A percentile compares a stretch with the other conserved stretches of the same genome.
Evolutionary conservation across 1,139 yeast species (phyloP).

Genomic region (Saccharomyces hybrid): DNA sequence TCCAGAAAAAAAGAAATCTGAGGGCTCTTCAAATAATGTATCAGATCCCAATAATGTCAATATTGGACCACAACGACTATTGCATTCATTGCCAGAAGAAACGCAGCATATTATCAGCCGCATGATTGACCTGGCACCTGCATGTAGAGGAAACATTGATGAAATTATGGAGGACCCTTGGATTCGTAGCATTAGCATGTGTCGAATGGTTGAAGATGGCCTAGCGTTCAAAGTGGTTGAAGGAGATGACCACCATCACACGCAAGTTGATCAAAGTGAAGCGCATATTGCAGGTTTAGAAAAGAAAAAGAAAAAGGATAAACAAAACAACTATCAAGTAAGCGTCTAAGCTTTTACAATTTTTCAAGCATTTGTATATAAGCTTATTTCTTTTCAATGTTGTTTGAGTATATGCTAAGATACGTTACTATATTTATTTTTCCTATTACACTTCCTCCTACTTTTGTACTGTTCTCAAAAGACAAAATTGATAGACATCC

Average conservation of each 20-base stretch:
- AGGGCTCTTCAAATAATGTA: conserved; percentile 12
- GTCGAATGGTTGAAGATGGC: conserved; percentile 49
- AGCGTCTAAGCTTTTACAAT: neutral
- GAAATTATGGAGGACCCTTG: conserved; percentile 77
- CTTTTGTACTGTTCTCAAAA: neutral
- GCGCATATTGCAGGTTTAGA: conserved; percentile 94
- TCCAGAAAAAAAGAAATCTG: conserved; percentile 7
- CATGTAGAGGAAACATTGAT: conserved; percentile 76
- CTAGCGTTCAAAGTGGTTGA: conserved; percentile 30
- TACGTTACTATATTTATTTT: neutral
- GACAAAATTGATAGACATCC: neutral
- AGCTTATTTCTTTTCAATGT: neutral
- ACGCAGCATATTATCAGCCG: conserved; percentile 57
- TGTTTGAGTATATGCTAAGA: neutral
- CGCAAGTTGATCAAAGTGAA: conserved; percentile 83
- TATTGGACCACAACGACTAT: conserved; percentile 61
- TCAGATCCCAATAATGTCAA: conserved; percentile 41
- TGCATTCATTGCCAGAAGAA: conserved; percentile 63
- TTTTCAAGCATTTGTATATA: neutral
- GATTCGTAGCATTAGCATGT: conserved; percentile 59
- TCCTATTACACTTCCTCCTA: neutral
- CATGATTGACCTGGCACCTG: conserved; percentile 79
- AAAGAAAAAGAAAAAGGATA: conserved; percentile 61
- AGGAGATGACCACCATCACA: conserved; percentile 65
- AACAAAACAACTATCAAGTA: conserved; percentile 24